Evolutionary conservation across 2,329 filamentous ascomycete species (phyloP), one percentile per base, ranked within the genome.

Genomic region (Epichloe amarillans): DNA sequence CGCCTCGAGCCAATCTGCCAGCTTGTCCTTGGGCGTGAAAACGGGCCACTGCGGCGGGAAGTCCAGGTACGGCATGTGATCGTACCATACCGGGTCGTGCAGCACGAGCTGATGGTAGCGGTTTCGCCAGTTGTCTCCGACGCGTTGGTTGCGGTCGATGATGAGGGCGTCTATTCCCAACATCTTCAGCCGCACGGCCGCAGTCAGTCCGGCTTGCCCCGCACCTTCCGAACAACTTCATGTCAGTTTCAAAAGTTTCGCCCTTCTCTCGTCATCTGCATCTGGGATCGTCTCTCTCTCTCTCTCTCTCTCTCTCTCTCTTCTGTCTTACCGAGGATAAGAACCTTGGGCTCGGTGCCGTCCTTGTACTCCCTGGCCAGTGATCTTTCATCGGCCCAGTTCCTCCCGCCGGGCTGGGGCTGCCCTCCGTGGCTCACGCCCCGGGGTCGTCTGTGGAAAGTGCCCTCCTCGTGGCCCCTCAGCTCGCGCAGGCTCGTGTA

Each of bases 1-100:
- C 0, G 74, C 68, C 55, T 85, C 82, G 53, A 86, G 80, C 66
- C 79, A 87, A 42, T 84, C 79, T 1, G 72, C 83, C 0, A 86
- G 68, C 59, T 86, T 86, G 62, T 86, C 82, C 60, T 86, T 86
- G 5, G 82, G 81, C 0, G 82, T 84, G 62, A 84, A 87, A 15
- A 83, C 68, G 3, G 83, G 83, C 83, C 83, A 87, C 49, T 74
- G 73, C 0, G 72, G 60, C 0, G 83, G 83, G 60, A 86, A 87
- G 0, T 68, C 66, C 4, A 87, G 57, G 60, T 84, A 86, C 0
- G 83, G 79, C 68, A 84, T 67, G 58, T 80, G 76, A 50, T 77
- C 73, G 52, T 72, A 77, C 69, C 72, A 82, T 2, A 85, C 77
- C 0, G 82, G 80, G 56, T 86, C 83, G 56, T 87, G 83, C 0